Base-by-base conservation (phyloP, 306 rosid species). In the Glycine tomentella region DNA sequence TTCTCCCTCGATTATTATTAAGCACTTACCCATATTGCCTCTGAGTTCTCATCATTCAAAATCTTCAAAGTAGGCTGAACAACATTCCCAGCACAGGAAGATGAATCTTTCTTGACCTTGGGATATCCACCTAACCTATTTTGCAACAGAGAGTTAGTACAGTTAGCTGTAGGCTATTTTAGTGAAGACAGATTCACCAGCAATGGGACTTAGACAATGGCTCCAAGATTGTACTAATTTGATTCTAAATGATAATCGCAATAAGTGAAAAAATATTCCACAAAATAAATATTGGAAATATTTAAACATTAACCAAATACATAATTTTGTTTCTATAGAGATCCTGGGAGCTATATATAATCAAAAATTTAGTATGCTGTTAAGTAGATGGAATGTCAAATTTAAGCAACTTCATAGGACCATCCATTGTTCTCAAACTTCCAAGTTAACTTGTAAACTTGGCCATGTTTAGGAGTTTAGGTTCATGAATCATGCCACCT, bases 61-160 rank as follows among this genome's bases (percentile, higher is more conserved):
- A 96, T 84, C 86, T 79, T 93, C 72, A 93, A 58, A 88, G 90
- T 87, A 78, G 97, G 92, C 87, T 87, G 97, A 86, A 96, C 79
- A 53, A 92, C 88, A 74, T 89, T 92, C 67, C 85, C 87, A 33
- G 91, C 94, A 80, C 78, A 82, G 76, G 93, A 84, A 55, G 91
- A 86, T 59, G 91, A 95, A 13, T 93, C 97, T 84, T 82, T 93
- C 90, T 92, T 96, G 34, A 80, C 51, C 82, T 62, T 87, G 59
- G 89, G 87, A 90, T 87, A 92, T 81, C 88, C 84, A 76, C 92
- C 86, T 87, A 96, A 84, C 88, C 97, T 93, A 85, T 55, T 51
- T 56, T 17, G 48, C 15, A 70, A 75, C 67, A 79, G 67, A 63
- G 9, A 72, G 48, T 68, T 69, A 70, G 52, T 20, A 49, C 66